Percentiles rank a stretch among this genome's conserved stretches.
Evolutionary conservation across 495 filamentous ascomycete species (phyloP).

Genomic region (Penicillium daleae): DNA sequence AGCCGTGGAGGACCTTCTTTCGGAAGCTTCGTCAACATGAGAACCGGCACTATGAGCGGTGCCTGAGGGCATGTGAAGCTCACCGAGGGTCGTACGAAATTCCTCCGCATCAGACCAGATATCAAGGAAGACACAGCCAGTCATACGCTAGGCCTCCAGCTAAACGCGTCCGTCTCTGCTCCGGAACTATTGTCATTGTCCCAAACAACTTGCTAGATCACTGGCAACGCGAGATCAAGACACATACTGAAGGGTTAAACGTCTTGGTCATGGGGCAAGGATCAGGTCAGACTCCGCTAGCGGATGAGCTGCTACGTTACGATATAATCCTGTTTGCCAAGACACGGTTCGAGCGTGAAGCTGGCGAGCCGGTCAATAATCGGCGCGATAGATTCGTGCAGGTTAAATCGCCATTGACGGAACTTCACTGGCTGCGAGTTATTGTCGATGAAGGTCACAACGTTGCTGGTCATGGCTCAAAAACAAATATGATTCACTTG

Average conservation of each 20-base stretch:
- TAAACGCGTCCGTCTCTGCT: constrained; percentile 62
- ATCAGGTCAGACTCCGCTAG: constrained; percentile 60
- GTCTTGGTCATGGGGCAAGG: constrained; percentile 59
- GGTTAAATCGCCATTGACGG: constrained; percentile 62
- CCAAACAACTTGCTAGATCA: constrained; percentile 58
- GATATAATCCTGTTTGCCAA: constrained; percentile 83
- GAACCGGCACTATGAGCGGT: constrained; percentile 47
- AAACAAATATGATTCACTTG: constrained; percentile 67
- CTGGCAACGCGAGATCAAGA: constrained; percentile 62
- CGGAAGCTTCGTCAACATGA: constrained; percentile 37
- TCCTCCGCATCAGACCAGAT: constrained; percentile 49
- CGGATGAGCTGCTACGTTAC: constrained; percentile 63
- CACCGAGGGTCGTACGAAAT: constrained; percentile 59
- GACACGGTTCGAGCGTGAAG: constrained; percentile 69
- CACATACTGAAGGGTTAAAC: constrained; percentile 71
- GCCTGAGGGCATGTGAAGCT: constrained; percentile 57
- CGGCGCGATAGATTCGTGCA: constrained; percentile 37
- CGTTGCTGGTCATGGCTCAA: constrained; percentile 62
- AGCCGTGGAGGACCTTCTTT: constrained; percentile 71
- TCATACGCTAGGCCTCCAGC: constrained; percentile 43
- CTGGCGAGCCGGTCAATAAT: constrained; percentile 38
- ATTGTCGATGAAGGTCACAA: constrained; percentile 93
- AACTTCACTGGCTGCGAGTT: constrained; percentile 80
- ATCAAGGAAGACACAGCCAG: constrained; percentile 46
- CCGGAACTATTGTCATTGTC: constrained; percentile 62